A percentile compares a stretch with the other conserved stretches of the same genome.
Conservation (phyloP, 441 rosid genomes). For the Jatropha podagrica region DNA sequence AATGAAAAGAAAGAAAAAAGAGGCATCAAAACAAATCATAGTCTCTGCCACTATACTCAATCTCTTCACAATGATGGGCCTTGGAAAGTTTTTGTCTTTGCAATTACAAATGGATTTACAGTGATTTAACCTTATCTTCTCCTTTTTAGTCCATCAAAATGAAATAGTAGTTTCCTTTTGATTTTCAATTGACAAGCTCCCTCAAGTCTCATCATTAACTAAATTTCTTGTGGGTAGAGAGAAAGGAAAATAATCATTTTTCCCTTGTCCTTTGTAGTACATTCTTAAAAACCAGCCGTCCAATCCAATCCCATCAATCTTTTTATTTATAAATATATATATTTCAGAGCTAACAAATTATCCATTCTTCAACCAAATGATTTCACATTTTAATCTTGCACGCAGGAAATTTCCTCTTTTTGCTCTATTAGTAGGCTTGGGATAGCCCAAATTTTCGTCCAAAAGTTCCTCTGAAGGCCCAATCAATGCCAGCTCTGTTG, state of each 20-base stretch:
- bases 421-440: background rate
- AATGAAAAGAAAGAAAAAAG: background rate
- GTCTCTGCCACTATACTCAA: background rate
- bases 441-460: background rate
- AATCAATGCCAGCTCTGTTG: background rate
- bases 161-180: background rate
- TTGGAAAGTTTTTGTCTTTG: background rate
- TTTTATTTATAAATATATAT: background rate
- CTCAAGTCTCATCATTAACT: background rate
- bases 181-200: background rate
- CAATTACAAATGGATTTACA: background rate
- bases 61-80: background rate
- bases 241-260: background rate
- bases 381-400: background rate
- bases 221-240: background rate
- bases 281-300: background rate
- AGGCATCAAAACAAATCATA: background rate
- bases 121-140: background rate
- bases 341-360: background rate
- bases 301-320: background rate
- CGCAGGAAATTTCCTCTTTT: background rate
- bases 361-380: background rate
- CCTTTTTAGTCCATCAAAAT: background rate
- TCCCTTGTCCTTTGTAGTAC: background rate
- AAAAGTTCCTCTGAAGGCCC: background rate